These are phyloP conservation scores for Yamadazyma kitorensis DNA, from an alignment of 805 yeast genomes.

Conservation along the genomic window DNA sequence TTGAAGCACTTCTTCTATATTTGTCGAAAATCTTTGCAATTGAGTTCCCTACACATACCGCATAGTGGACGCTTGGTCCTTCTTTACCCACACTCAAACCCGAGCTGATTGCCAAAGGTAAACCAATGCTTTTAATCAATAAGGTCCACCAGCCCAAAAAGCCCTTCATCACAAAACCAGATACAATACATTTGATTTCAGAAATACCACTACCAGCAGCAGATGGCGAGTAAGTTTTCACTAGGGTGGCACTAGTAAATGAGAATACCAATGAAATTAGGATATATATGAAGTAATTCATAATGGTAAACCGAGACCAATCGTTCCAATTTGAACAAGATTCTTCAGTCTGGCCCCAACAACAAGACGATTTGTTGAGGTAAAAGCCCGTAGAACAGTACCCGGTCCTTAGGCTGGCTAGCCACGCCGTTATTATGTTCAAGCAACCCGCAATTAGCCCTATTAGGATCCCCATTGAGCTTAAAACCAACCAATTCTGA, in stretches of 20 bases:
- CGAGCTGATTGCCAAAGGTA: slow-evolving; percentile 89
- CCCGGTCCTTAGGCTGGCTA: slow-evolving; percentile 78
- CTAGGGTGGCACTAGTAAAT: slow-evolving; percentile 61
- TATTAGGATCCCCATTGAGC: slow-evolving; percentile 69
- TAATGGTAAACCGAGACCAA: slow-evolving; percentile 50
- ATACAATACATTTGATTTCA: slow-evolving; percentile 90
- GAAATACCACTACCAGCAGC: slow-evolving; percentile 99
- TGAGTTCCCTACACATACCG: slow-evolving; percentile 92
- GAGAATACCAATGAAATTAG: slow-evolving; percentile 61
- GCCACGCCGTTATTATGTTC: slow-evolving; percentile 80
- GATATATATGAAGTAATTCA: slow-evolving; percentile 60
- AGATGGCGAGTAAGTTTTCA: slow-evolving; percentile 70
- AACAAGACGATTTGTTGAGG: slow-evolving; percentile 74
- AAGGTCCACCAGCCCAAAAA: slow-evolving; percentile 75
- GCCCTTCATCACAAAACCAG: slow-evolving; percentile 80
- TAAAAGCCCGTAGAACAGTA: slow-evolving; percentile 70
- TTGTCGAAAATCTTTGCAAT: slow-evolving; percentile 53
- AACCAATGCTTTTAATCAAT: slow-evolving; percentile 68
- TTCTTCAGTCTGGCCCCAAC: slow-evolving; percentile 55
- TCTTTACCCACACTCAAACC: slow-evolving; percentile 96
- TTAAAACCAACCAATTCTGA: slow-evolving; percentile 71
- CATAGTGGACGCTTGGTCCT: slow-evolving; percentile 98
- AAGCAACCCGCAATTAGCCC: slow-evolving; percentile 83
- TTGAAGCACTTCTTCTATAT: slow-evolving; percentile 46
- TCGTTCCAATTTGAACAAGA: slow-evolving; percentile 66